These are phyloP conservation scores for Parietichytrium sp. DNA, from an alignment of 108 stramenopile genomes.

Conservation along the genomic window DNA sequence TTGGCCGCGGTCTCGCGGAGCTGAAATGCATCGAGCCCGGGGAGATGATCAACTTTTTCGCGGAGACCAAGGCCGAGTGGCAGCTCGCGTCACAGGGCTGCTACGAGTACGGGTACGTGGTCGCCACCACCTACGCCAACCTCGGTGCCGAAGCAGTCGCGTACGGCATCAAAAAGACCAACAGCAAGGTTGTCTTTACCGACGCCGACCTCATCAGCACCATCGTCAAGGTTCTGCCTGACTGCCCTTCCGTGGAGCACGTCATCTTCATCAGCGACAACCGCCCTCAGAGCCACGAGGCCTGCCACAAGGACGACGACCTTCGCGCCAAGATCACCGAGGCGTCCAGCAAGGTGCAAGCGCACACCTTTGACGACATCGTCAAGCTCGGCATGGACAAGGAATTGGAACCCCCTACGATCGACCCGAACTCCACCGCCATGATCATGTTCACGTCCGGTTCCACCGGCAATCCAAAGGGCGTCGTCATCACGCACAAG, in stretches of 20 bases:
- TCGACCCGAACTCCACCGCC: conserved; percentile 74
- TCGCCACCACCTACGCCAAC: conserved; percentile 85
- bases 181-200: conserved; percentile 75
- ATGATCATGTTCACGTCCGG: conserved; percentile 96
- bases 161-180: conserved; percentile 76
- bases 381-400: not conserved
- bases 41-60: conserved; percentile 62
- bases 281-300: not conserved
- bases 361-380: not conserved
- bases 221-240: conserved; percentile 57
- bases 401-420: not conserved
- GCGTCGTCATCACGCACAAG: conserved; percentile 83
- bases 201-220: conserved; percentile 65
- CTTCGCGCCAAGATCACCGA: not conserved
- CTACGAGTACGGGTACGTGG: conserved; percentile 70
- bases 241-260: not conserved
- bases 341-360: not conserved
- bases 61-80: conserved; percentile 85
- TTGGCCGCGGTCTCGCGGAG: conserved; percentile 28
- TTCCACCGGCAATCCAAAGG: conserved; percentile 89
- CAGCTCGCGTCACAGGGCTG: conserved; percentile 78
- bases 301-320: not conserved
- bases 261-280: not conserved
- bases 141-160: conserved; percentile 83
- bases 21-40: not conserved